These are phyloP conservation scores for Sparassis latifolia DNA, from an alignment of 1,284 basidiomycete species.

Conservation along the genomic window DNA sequence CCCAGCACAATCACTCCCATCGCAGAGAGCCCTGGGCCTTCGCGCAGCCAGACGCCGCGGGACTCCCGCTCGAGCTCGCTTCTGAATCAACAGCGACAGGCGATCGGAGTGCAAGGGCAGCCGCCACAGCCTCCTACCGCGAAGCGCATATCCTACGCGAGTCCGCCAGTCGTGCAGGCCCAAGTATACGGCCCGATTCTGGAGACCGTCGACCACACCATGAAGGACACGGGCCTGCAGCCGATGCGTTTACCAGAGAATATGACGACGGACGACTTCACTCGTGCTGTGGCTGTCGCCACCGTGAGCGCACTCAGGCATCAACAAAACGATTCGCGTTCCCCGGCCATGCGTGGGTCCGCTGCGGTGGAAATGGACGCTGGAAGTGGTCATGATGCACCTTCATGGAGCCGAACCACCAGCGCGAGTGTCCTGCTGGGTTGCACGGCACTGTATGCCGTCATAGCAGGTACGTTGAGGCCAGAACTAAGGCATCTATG, in stretches of 20 bases:
- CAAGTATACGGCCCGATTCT: conserved; percentile 58
- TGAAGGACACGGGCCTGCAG: conserved; percentile 55
- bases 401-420: conserved; percentile 86
- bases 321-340: conserved; percentile 51
- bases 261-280: conserved; percentile 83
- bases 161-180: conserved; percentile 28
- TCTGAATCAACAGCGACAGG: conserved; percentile 2
- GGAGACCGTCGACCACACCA: conserved; percentile 71
- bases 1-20: conserved; percentile 33
- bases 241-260: conserved; percentile 56
- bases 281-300: conserved; percentile 84
- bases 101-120: conserved; percentile 9
- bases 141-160: conserved; percentile 50
- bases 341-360: conserved; percentile 33
- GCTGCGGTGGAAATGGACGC: conserved; percentile 35
- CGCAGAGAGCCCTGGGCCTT: conserved; percentile 25
- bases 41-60: conserved; percentile 34
- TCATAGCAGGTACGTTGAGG: conserved; percentile 79
- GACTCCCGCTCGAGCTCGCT: neutral
- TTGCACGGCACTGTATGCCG: conserved; percentile 91
- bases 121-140: conserved; percentile 16
- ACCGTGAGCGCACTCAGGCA: conserved; percentile 83
- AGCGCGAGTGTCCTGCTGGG: conserved; percentile 83
- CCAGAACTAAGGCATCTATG: neutral
- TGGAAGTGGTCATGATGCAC: conserved; percentile 88